Evolutionary conservation across 1,284 basidiomycete genomes (phyloP), one percentile per base, ranked within the genome.

Genomic region (Gomphus sp.): DNA sequence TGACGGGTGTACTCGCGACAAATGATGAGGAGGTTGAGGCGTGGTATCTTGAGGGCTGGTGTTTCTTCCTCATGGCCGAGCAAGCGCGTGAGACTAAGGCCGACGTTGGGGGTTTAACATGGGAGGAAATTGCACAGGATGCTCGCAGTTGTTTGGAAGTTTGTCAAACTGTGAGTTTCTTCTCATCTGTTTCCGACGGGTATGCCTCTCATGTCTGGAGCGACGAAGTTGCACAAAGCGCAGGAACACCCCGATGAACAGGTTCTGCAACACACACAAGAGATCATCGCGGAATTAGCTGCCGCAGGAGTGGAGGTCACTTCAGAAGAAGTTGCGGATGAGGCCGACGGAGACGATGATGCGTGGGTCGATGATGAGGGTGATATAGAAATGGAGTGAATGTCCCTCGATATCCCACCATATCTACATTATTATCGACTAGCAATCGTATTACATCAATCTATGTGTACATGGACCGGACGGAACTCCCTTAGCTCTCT

Each of bases 11-110:
- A 31, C 87, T 95, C 70, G 82, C 87, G 11, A 77, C 86, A 11
- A 91, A 96, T 71, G 90, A 93, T 64, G 82, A 93, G 67, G 89
- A 93, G 59, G 85, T 94, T 6, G 93, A 96, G 67, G 91, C 88
- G 3, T 95, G 93, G 82, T 97, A 97, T 70, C 80, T 96, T n/a
- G 90, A 94, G 69, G 94, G 93, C 56, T 95, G 93, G 91, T 88
- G 90, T 61, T 93, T 92, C 78, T 92, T 85, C 74, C 75, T 95
- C 47, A 83, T 86, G 80, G 79, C 81, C 0, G 84, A 89, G 67
- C 78, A 82, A 61, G 80, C 80, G 16, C 77, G 80, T 61, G 82
- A 84, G 62, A 77, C 71, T 36, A 80, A 78, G n/a, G 77, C 74
- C 14, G 79, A 77, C 45, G 71, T 82, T 4, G 82, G 82, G 56